Evolutionary conservation across 805 yeast genomes (phyloP), one percentile per base, ranked within the genome.

Genomic region (Hanseniaspora jakobsenii): DNA sequence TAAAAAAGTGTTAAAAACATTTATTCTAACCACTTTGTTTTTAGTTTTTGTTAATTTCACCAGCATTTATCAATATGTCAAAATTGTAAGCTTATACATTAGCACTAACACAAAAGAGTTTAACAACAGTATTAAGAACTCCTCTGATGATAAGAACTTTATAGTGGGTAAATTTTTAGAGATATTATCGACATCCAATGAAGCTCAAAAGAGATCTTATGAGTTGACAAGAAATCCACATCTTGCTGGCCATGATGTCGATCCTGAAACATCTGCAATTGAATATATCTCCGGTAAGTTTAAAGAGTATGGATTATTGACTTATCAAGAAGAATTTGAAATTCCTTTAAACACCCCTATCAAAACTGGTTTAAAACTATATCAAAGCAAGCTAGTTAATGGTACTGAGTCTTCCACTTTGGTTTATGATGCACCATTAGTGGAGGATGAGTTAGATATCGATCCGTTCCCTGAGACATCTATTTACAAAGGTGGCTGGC

Each of bases 401-500:
- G 34, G 32, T 19, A 16, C 43, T 34, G 22, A 18, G 8, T 12
- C 22, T 10, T 2, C 57, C 57, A 39, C 54, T 0, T 56, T 72
- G 7, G 56, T 67, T 27, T 73, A 67, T 55, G 63, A 66, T 46
- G 81, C 89, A 6, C 60, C 72, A 4, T 62, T 74, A 32, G 66
- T 62, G 35, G 79, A 73, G 55, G 78, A 73, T 49, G 65, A 54
- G 14, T 54, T 81, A 41, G 60, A 63, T 38, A 76, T 73, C 50
- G 80, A 75, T 50, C 62, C 65, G 37, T 61, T 66, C 9, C 64
- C 69, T 1, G 41, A 58, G 48, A 55, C 60, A 57, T 65, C 65
- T 23, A 72, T 69, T 48, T 59, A 67, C 28, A 69, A 78, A 21
- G 87, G 86, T 12, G 77, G 85, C 0, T 82, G 81, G 64, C 78